Evolutionary conservation across 2,329 filamentous ascomycete genomes (phyloP).

Genomic region (Botryosphaeria dothidea): DNA sequence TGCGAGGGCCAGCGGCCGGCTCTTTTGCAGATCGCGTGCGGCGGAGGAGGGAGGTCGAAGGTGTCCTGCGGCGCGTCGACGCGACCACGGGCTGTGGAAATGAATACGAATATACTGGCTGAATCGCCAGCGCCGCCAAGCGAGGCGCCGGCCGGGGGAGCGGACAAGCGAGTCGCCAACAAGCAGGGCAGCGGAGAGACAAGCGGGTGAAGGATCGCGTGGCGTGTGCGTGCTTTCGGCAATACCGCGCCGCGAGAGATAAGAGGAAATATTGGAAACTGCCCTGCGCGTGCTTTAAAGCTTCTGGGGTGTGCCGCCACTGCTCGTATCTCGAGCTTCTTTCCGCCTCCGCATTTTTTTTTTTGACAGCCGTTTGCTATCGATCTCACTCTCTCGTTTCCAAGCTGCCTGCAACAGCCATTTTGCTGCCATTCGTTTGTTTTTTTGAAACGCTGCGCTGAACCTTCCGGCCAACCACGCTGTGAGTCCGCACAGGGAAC

Average conservation of each 20-base stretch:
- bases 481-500: background rate
- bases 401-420: background rate
- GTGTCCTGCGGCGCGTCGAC: background rate
- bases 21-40: too few relatives aligned
- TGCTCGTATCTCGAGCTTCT: background rate
- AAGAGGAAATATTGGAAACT: background rate
- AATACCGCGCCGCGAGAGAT: background rate
- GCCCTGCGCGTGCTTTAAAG: background rate
- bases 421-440: background rate
- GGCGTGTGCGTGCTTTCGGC: background rate
- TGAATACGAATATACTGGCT: constrained; percentile 12
- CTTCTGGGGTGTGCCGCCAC: background rate
- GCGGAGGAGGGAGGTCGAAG: background rate
- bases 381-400: background rate
- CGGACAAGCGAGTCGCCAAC: background rate
- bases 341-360: too few relatives aligned
- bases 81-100: background rate
- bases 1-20: too few relatives aligned
- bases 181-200: background rate
- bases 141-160: background rate
- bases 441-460: background rate
- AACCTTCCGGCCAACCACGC: background rate
- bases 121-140: background rate
- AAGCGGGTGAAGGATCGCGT: background rate
- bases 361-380: too few relatives aligned